Evolutionary conservation across 2,329 filamentous ascomycete species (phyloP).

Genomic region (Ascosphaera aggregata): DNA sequence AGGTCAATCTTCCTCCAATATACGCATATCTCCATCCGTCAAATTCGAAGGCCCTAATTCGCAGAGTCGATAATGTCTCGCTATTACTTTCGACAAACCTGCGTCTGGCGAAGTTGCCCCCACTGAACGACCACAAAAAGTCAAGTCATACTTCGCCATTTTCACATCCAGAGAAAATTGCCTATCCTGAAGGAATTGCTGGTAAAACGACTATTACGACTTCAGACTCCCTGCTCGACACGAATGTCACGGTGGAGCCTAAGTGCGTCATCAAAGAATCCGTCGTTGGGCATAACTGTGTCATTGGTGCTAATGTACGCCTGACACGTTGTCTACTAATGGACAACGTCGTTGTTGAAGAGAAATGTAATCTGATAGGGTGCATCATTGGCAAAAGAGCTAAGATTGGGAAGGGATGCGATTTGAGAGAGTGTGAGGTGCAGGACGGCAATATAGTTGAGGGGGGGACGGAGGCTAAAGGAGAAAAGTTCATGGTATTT

Average conservation of each 20-base stretch:
- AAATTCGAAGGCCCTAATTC: constrained; percentile 40
- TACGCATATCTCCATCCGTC: constrained; percentile 27
- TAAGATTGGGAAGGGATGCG: constrained; percentile 57
- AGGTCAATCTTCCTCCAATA: constrained; percentile 4
- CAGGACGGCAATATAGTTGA: constrained; percentile 66
- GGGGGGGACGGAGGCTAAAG: constrained; percentile 45
- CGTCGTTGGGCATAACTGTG: constrained; percentile 69
- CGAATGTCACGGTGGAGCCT: constrained; percentile 74
- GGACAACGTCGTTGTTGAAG: constrained; percentile 72
- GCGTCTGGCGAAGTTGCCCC: constrained; percentile 51
- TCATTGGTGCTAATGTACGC: constrained; percentile 66
- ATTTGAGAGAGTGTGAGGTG: constrained; percentile 76
- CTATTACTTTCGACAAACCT: constrained; percentile 64
- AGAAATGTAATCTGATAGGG: constrained; percentile 61
- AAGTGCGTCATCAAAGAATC: constrained; percentile 83
- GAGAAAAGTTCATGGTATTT: constrained; percentile 36
- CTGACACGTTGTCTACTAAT: constrained; percentile 75
- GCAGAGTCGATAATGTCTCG: constrained; percentile 70
- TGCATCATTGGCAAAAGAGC: constrained; percentile 67
- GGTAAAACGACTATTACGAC: constrained; percentile 60
- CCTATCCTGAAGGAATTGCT: constrained; percentile 62
- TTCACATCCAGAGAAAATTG: constrained; percentile 56
- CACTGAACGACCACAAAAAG: constrained; percentile 27
- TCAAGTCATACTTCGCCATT: constrained; percentile 26
- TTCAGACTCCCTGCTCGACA: constrained; percentile 59